Evolutionary conservation across 2,329 filamentous ascomycete genomes (phyloP), one percentile per base, ranked within the genome.

Genomic region (Pseudofabraea citricarpa): DNA sequence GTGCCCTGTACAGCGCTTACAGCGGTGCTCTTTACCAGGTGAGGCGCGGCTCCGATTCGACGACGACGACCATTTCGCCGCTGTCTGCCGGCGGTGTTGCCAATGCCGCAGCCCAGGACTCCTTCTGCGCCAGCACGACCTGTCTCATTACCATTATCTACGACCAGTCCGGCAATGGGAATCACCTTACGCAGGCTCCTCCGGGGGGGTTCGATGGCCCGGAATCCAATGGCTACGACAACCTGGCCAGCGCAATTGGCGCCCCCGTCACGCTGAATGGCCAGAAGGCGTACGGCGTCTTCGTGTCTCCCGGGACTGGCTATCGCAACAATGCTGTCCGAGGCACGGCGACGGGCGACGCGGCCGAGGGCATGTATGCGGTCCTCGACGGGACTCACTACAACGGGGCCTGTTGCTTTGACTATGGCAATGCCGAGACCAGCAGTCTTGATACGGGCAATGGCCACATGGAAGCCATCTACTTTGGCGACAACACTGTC

Each of bases 401-500:
- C 66, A 81, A 80, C 52, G 65, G 59, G 18, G 68, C 47, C 6
- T 81, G 77, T 64, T 81, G 70, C 57, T 77, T 76, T 51, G 74
- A 79, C 59, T 79, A 78, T 39, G 75, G 75, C 36, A 79, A 79
- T 37, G 75, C 74, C 36, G 76, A 80, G 63, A 69, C 65, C 3
- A 77, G 52, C 58, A 72, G 56, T 45, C 48, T 3, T 2, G 75
- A 79, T 46, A 75, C 77, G 0, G 81, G 81, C 3, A 72, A 75
- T 41, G 81, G 77, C 13, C 79, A 83, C 54, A 85, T 85, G 81
- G 81, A 85, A 56, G 77, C 81, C 43, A 77, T 85, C 45, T 85
- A 84, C 69, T 84, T 71, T 53, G 81, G 81, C 1, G 64, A 66
- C 57, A 72, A 56, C 58, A 77, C 67, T 0, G 46, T 46, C 50